phyloP scores from a whole-genome alignment of 768 basidiomycete species.

The Russula brevipes region DNA sequence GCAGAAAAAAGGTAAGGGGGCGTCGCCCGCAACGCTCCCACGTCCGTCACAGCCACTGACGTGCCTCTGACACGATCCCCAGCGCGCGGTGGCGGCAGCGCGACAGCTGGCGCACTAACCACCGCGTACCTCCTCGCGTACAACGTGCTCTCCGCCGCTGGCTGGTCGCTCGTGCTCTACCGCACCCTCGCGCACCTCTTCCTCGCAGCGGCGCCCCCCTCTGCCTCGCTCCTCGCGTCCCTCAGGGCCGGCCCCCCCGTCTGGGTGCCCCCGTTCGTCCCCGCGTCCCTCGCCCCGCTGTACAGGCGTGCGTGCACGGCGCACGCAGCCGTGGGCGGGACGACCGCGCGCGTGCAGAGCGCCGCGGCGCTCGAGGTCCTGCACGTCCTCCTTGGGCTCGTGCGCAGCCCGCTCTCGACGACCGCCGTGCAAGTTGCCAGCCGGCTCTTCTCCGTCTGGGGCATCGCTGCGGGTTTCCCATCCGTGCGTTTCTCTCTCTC shows the following conservation, averaged over 20 bases:
- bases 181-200: conserved; percentile 19
- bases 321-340: conserved; percentile 54
- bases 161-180: conserved; percentile 22
- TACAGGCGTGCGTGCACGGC: conserved; percentile 51
- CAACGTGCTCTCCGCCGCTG: conserved; percentile 22
- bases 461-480: conserved; percentile 60
- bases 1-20: neutral
- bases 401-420: conserved; percentile 68
- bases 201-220: neutral
- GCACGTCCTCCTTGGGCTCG: conserved; percentile 75
- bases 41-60: neutral
- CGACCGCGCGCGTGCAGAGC: conserved; percentile 73
- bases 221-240: conserved; percentile 6
- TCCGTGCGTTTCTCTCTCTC: conserved; percentile 41
- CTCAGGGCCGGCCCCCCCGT: conserved; percentile 23
- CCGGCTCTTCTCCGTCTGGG: conserved; percentile 82
- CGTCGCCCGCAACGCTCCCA: neutral
- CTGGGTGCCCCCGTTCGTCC: conserved; percentile 35
- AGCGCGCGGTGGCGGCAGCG: neutral
- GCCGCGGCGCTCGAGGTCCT: conserved; percentile 78
- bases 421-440: conserved; percentile 77
- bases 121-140: conserved; percentile 22
- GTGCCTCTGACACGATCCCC: neutral
- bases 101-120: neutral
- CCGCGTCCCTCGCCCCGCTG: conserved; percentile 39